A percentile compares a stretch with the other conserved stretches of the same genome.
Evolutionary conservation across 1,284 basidiomycete species (phyloP).

Genomic region (Paramarasmius palmivorus): DNA sequence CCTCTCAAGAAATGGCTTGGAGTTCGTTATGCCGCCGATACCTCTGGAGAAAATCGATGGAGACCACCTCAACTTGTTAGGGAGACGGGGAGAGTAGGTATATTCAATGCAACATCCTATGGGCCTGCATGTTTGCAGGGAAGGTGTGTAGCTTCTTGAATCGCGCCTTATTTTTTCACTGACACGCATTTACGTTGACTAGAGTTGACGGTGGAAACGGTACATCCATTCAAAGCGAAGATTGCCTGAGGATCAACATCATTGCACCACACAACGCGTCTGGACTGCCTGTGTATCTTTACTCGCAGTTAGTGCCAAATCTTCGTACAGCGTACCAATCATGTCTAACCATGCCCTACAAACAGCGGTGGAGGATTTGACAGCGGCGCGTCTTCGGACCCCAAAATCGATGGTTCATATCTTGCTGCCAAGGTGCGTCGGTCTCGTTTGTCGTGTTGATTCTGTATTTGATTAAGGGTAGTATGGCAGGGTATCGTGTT

Average conservation of each 20-base stretch:
- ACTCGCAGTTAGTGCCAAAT: constrained; percentile 37
- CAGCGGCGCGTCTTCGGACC: constrained; percentile 44
- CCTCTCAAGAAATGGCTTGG: constrained; percentile 41
- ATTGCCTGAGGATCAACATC: constrained; percentile 42
- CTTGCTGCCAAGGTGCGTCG: constrained; percentile 34
- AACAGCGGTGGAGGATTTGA: constrained; percentile 34
- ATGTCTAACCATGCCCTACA: no score
- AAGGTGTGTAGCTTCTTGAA: no score
- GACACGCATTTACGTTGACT: constrained; percentile 2
- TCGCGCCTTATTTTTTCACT: no score
- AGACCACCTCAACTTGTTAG: constrained; percentile 33
- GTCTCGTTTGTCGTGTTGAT: no score
- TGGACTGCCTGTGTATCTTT: constrained; percentile 40
- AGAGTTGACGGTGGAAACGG: constrained; percentile 40
- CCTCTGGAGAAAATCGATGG: constrained; percentile 40
- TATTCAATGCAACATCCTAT: constrained; percentile 37
- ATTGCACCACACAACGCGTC: constrained; percentile 37
- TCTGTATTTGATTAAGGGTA: no score
- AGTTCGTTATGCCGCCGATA: constrained; percentile 38
- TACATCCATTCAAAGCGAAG: constrained; percentile 42
- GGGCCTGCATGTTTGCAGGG: constrained; percentile 45
- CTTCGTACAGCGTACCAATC: no score
- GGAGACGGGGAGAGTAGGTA: constrained; percentile 9
- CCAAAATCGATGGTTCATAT: constrained; percentile 44
- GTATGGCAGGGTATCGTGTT: constrained; percentile 45